phyloP scores from a whole-genome alignment of 768 basidiomycete genomes.

The Pleurotus cornucopiae region DNA sequence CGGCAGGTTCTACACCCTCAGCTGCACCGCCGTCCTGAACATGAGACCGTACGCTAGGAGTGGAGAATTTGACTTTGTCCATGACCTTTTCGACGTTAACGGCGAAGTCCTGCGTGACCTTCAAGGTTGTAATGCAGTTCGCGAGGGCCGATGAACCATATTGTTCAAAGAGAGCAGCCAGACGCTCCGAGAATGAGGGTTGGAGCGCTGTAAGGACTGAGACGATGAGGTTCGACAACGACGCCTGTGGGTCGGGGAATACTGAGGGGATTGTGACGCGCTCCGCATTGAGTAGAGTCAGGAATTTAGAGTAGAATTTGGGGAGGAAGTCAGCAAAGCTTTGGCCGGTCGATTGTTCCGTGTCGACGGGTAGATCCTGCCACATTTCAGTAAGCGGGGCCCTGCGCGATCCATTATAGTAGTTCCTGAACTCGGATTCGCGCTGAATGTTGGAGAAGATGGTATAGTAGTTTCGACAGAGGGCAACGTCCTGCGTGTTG shows the following conservation, averaged over 20 bases:
- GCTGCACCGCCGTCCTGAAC: conserved; percentile 15
- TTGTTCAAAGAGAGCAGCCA: conserved; percentile 64
- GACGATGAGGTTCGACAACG: conserved; percentile 78
- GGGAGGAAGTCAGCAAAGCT: conserved; percentile 66
- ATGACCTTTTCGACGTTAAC: conserved; percentile 67
- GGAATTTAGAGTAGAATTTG: conserved; percentile 69
- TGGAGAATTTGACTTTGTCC: conserved; percentile 58
- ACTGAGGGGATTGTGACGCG: conserved; percentile 72
- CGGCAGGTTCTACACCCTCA: neutral
- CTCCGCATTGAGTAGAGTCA: conserved; percentile 65
- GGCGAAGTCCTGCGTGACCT: conserved; percentile 82
- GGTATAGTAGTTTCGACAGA: conserved; percentile 73
- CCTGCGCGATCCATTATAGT: conserved; percentile 87
- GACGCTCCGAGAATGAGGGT: conserved; percentile 78
- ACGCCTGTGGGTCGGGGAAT: conserved; percentile 79
- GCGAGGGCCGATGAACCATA: conserved; percentile 60
- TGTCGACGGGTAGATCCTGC: conserved; percentile 51
- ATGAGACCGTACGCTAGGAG: conserved; percentile 19
- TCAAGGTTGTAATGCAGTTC: conserved; percentile 68
- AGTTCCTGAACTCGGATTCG: conserved; percentile 88
- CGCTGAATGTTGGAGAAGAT: conserved; percentile 92
- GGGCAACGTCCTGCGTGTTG: conserved; percentile 67
- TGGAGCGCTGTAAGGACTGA: conserved; percentile 75
- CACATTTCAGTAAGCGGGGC: conserved; percentile 62
- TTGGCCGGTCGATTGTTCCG: conserved; percentile 20